phyloP scores from a whole-genome alignment of 2,329 filamentous ascomycete species.

The Diplodia mutila region DNA sequence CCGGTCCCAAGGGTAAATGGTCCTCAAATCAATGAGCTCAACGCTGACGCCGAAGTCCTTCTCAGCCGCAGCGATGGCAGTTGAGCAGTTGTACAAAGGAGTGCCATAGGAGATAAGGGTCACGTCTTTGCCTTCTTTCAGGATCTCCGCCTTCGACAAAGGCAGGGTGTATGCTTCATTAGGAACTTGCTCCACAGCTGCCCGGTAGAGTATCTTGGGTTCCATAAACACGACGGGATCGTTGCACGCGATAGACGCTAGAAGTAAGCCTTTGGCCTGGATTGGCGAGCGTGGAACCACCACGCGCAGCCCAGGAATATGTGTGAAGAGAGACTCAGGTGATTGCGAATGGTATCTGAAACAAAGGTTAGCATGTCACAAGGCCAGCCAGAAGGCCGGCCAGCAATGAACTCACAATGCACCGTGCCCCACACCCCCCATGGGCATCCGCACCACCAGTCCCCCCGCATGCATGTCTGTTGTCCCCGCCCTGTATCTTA shows the following conservation, averaged over 20 bases:
- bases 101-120: conserved; percentile 90
- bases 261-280: conserved; percentile 85
- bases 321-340: conserved; percentile 84
- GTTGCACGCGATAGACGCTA: conserved; percentile 74
- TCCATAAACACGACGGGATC: conserved; percentile 94
- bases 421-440: conserved; percentile 86
- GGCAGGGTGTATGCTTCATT: conserved; percentile 79
- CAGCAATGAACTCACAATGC: conserved; percentile 58
- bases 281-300: conserved; percentile 83
- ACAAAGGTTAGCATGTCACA: background rate
- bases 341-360: conserved; percentile 80
- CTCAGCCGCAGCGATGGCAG: conserved; percentile 75
- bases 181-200: conserved; percentile 89
- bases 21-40: conserved; percentile 86
- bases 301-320: conserved; percentile 82
- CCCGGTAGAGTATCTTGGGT: conserved; percentile 89
- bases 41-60: conserved; percentile 75
- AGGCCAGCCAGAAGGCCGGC: background rate
- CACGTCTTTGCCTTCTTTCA: conserved; percentile 78
- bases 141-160: conserved; percentile 79
- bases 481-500: conserved; percentile 72
- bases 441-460: conserved; percentile 87
- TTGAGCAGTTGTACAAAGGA: conserved; percentile 80
- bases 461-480: conserved; percentile 66
- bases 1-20: conserved; percentile 90